These are phyloP conservation scores for Fraxinus baroniana DNA, from an alignment of 305 asterid species.

Conservation along the genomic window DNA sequence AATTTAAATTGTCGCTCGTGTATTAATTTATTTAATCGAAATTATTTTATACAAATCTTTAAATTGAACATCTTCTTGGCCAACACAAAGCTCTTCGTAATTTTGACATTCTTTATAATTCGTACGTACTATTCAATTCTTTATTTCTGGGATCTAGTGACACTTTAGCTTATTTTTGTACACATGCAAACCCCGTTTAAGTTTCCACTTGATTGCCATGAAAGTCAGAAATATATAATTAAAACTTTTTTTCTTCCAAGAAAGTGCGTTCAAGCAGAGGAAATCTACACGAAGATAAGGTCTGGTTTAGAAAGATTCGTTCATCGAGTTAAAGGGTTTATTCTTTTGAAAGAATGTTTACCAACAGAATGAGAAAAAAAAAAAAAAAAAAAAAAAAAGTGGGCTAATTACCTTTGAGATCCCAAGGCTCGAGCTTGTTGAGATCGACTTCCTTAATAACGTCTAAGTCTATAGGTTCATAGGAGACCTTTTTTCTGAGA, in stretches of 20 bases:
- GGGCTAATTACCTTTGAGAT: conserved; percentile 55
- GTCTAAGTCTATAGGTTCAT: conserved; percentile 71
- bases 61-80: neutral
- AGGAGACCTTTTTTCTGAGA: conserved; percentile 74
- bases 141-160: neutral
- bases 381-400: too few species aligned
- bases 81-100: neutral
- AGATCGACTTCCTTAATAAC: conserved; percentile 79
- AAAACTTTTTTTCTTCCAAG: neutral
- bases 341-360: neutral
- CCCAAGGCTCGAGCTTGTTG: conserved; percentile 94
- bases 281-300: neutral
- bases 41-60: neutral
- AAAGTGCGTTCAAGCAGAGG: neutral
- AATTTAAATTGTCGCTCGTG: neutral
- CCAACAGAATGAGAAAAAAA: neutral
- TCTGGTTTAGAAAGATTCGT: neutral
- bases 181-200: neutral
- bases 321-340: neutral
- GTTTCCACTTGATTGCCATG: neutral
- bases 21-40: neutral
- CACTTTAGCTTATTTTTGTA: neutral
- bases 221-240: neutral
- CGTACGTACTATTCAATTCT: neutral
- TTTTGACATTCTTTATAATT: neutral